Evolutionary conservation across 495 filamentous ascomycete genomes (phyloP).

Genomic region (Aeminium ludgeri): DNA sequence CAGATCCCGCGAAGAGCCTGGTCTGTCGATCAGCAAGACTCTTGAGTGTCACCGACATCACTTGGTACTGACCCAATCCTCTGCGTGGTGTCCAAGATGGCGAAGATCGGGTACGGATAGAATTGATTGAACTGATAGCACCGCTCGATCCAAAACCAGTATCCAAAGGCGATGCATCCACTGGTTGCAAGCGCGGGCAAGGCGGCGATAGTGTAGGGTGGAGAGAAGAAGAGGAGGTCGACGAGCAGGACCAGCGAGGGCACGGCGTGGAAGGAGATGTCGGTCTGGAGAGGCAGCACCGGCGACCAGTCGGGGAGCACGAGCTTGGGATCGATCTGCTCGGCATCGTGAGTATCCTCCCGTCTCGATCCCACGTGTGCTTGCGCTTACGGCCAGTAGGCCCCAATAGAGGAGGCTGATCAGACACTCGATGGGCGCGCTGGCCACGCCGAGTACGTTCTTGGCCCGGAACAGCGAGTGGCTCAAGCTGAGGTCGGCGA

Average conservation of each 20-base stretch:
- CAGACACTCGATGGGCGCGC: conserved; percentile 62
- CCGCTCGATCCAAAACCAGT: conserved; percentile 80
- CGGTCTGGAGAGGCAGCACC: conserved; percentile 26
- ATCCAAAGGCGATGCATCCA: conserved; percentile 46
- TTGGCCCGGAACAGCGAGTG: conserved; percentile 51
- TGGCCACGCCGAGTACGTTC: conserved; percentile 54
- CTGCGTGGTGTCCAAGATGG: conserved; percentile 39
- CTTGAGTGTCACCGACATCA: not conserved
- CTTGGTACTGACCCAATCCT: conserved; percentile 31
- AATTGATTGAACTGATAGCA: conserved; percentile 63
- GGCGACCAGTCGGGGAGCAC: conserved; percentile 34
- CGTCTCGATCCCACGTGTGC: not conserved
- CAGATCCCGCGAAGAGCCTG: conserved; percentile 49
- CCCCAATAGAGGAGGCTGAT: conserved; percentile 80
- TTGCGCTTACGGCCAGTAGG: conserved; percentile 30
- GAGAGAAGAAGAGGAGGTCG: conserved; percentile 60
- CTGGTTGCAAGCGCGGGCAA: conserved; percentile 46
- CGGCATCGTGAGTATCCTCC: not conserved
- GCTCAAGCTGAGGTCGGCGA: conserved; percentile 58
- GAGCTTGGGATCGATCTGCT: conserved; percentile 44
- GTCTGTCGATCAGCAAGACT: not conserved
- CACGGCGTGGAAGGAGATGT: conserved; percentile 65
- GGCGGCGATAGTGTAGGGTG: conserved; percentile 58
- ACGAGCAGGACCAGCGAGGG: conserved; percentile 53
- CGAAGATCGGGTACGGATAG: conserved; percentile 83